Base-by-base conservation (phyloP, 768 basidiomycete species). In the Amanita thiersii region DNA sequence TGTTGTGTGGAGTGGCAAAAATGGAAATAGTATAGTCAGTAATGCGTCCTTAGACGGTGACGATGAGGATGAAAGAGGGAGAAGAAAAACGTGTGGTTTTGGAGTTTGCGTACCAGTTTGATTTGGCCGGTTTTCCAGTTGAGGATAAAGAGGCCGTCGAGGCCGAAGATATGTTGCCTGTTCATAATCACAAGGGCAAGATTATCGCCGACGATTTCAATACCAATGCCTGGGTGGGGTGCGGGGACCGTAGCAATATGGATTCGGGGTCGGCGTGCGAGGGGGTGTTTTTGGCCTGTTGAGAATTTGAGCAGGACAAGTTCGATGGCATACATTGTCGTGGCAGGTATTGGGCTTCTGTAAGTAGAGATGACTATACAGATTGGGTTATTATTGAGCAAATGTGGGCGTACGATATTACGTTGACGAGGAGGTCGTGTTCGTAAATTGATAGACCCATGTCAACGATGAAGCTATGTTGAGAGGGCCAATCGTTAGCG, bases 141-240 rank as follows among this genome's bases (percentile, higher is more conserved):
- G 40, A 58, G 71, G 1, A 73, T 52, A 36, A 60, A 70, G 12
- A 75, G 50, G 3, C 49, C 47, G 41, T 69, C 62, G 3, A 50
- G 33, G 1, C 48, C 50, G 2, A 37, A 40, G 18, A 24, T 21
- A 1, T 36, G 32, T 17, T 51, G 46, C 18, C 46, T 50, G 36
- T 38, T 59, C 2, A 56, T 52, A 3, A 65, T 54, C 4, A 68
- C 51, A 1, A 73, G 57, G 1, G 68, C 65, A 2, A 72, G 53
- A 46, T 66, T 54, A 8, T 67, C 60, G 11, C 70, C 71, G 9
- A 70, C 69, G 31, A 70, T 65, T 45, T 72, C 70, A 21, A 73
- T 58, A 8, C 62, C 62, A n/a, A 70, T 53, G 8, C 55, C 47
- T 2, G 65, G 63, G 9, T 52, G 54, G 8, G 51, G 50, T 46